Percentiles rank a stretch among this genome's conserved stretches.
Conservation (phyloP, 352 stramenopile genomes). For the Globisporangium solare region DNA sequence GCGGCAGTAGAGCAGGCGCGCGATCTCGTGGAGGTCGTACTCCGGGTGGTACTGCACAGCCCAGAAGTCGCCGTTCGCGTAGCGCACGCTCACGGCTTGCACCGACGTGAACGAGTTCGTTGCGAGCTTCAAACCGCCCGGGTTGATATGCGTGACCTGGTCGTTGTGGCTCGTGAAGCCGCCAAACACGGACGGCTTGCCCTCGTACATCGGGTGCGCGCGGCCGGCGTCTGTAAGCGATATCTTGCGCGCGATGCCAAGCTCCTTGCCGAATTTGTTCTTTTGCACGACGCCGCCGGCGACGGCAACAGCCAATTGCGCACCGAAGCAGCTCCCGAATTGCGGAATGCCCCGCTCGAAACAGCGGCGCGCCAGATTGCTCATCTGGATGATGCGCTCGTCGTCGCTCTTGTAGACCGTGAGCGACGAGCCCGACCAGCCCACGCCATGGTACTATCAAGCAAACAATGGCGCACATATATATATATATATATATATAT, state of each 20-base stretch:
- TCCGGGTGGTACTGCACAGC: slow-evolving; percentile 74
- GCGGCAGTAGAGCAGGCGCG: slow-evolving; percentile 61
- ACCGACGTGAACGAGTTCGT: slow-evolving; percentile 56
- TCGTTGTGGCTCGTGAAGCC: slow-evolving; percentile 79
- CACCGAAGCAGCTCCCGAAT: slow-evolving; percentile 74
- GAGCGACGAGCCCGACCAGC: slow-evolving; percentile 73
- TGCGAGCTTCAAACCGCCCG: slow-evolving; percentile 44
- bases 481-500: neutral
- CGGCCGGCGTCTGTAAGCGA: slow-evolving; percentile 43
- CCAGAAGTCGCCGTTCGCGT: slow-evolving; percentile 75
- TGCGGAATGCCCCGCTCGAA: slow-evolving; percentile 59
- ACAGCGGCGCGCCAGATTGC: slow-evolving; percentile 29
- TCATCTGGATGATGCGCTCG: slow-evolving; percentile 41
- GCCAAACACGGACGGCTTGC: slow-evolving; percentile 63
- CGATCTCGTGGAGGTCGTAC: slow-evolving; percentile 76
- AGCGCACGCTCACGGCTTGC: slow-evolving; percentile 48
- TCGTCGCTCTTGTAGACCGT: slow-evolving; percentile 56
- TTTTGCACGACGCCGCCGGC: slow-evolving; percentile 50
- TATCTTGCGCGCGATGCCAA: slow-evolving; percentile 69
- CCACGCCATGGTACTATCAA: slow-evolving; percentile 61
- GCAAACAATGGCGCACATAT: slow-evolving; percentile 6
- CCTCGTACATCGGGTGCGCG: slow-evolving; percentile 70
- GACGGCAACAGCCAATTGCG: slow-evolving; percentile 54
- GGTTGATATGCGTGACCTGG: slow-evolving; percentile 53
- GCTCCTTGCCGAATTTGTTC: slow-evolving; percentile 63